Evolutionary conservation across 495 filamentous ascomycete species (phyloP), one percentile per base, ranked within the genome.

Genomic region (Endocarpon pusillum): DNA sequence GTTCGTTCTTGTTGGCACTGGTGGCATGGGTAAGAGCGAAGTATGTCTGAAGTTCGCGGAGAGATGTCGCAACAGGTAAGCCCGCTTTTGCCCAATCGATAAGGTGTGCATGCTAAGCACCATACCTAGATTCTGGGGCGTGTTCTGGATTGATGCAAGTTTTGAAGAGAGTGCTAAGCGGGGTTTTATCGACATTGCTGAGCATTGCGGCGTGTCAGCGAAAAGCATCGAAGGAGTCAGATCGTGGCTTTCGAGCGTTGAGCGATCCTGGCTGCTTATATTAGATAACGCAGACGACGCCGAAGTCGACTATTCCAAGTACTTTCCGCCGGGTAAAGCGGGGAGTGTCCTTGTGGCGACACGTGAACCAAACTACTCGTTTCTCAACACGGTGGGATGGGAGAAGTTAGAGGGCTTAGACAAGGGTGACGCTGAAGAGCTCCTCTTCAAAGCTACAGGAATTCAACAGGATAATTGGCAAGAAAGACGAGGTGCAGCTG

Each of bases 241-340:
- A 44, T 33, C 44, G 35, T 55, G 45, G 42, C 43, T 52, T 19
- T 41, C 44, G n/a, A 49, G 35, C 21, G 42, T 24, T 18, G 32
- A 14, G n/a, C 23, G 34, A 15, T 43, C 42, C 18, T 58, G 49
- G 54, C 48, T 58, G 12, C 40, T 58, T 9, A 54, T 39, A 10
- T 44, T 58, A 23, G 55, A 58, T 39, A 57, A 62, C 30, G 60
- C 50, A 5, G 60, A 64, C 32, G 55, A 58, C 34, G 34, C 41
- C 16, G 39, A 47, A 1, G 37, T 55, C 2, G 17, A 41, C 17
- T 34, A 59, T 6, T 42, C 52, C 8, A 33, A 43, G 11, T 45
- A 51, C 26, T 34, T 64, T 33, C 57, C 58, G 12, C 24, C 32
- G 8, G 48, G 55, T 3, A 41, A 39, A 9, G 45, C 42, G 28